Evolutionary conservation across 495 filamentous ascomycete genomes (phyloP).

Genomic region (Lophiostoma macrostomum): DNA sequence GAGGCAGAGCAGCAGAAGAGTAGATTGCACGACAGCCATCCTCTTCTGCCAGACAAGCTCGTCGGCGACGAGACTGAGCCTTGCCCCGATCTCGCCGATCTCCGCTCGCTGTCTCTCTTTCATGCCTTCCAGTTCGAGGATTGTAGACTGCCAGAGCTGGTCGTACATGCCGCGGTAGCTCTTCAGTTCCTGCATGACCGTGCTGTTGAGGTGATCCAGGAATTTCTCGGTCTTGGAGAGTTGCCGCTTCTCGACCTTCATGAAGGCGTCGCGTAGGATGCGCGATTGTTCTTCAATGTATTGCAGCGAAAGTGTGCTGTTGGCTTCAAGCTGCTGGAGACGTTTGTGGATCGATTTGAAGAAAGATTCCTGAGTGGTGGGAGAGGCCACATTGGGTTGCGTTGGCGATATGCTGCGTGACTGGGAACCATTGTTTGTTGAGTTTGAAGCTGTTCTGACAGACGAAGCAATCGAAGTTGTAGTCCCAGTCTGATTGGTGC

Average conservation of each 20-base stretch:
- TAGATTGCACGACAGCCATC: conserved; percentile 83
- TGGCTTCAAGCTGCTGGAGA: conserved; percentile 83
- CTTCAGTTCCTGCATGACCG: conserved; percentile 79
- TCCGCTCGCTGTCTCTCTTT: conserved; percentile 76
- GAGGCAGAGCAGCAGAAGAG: conserved; percentile 83
- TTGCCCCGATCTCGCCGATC: conserved; percentile 72
- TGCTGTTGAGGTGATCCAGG: conserved; percentile 77
- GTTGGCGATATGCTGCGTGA: conserved; percentile 43
- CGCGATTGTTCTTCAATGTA: conserved; percentile 96
- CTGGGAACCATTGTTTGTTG: conserved; percentile 7
- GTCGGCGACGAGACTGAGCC: conserved; percentile 82
- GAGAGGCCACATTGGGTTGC: conserved; percentile 60
- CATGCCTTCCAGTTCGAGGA: conserved; percentile 85
- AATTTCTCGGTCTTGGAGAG: conserved; percentile 77
- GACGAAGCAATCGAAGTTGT: conserved; percentile 1
- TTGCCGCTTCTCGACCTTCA: conserved; percentile 85
- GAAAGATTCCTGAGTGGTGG: conserved; percentile 92
- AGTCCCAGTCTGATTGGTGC: not conserved
- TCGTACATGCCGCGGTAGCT: conserved; percentile 85
- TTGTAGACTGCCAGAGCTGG: conserved; percentile 91
- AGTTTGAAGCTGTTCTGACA: conserved; percentile 7
- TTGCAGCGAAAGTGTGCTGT: conserved; percentile 86
- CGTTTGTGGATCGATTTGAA: conserved; percentile 96
- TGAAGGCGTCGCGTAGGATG: conserved; percentile 86
- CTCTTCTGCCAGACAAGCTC: conserved; percentile 95